Conservation (phyloP, 768 basidiomycete species). For the Melanogaster broomeanus region DNA sequence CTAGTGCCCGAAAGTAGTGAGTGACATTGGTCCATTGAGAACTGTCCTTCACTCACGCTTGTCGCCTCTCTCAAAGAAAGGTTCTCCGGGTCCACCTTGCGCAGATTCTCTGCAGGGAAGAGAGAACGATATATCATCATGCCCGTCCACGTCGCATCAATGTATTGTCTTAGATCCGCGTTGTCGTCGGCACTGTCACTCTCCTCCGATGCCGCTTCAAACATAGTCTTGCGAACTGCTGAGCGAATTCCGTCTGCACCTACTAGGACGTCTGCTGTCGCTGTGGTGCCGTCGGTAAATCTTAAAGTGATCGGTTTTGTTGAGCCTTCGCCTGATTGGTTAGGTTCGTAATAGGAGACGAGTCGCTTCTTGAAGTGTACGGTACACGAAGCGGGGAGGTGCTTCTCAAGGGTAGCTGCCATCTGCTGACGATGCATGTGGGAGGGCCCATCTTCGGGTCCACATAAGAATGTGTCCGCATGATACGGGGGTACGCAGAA, state of each 20-base stretch:
- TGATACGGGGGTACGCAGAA: constrained; percentile 24
- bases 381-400: constrained; percentile 18
- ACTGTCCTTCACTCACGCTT: constrained; percentile 18
- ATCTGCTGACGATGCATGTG: constrained; percentile 26
- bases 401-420: constrained; percentile 16
- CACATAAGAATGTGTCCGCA: constrained; percentile 13
- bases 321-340: constrained; percentile 27
- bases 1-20: constrained; percentile 12
- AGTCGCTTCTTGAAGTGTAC: constrained; percentile 21
- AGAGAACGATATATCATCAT: constrained; percentile 40
- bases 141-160: constrained; percentile 43
- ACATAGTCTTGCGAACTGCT: constrained; percentile 24
- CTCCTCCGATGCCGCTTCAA: constrained; percentile 15
- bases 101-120: constrained; percentile 35
- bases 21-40: constrained; percentile 9
- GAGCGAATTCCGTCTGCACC: constrained; percentile 48
- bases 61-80: constrained; percentile 15
- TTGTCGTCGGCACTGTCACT: no score
- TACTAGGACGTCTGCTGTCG: constrained; percentile 43
- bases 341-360: constrained; percentile 7
- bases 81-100: constrained; percentile 23
- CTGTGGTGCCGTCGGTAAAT: constrained; percentile 14
- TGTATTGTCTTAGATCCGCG: constrained; percentile 7
- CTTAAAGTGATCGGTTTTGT: constrained; percentile 10
- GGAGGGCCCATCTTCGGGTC: constrained; percentile 7